Percentiles rank a stretch among this genome's conserved stretches.
phyloP scores from a whole-genome alignment of 495 filamentous ascomycete species.

The Podospora tetraspora region DNA sequence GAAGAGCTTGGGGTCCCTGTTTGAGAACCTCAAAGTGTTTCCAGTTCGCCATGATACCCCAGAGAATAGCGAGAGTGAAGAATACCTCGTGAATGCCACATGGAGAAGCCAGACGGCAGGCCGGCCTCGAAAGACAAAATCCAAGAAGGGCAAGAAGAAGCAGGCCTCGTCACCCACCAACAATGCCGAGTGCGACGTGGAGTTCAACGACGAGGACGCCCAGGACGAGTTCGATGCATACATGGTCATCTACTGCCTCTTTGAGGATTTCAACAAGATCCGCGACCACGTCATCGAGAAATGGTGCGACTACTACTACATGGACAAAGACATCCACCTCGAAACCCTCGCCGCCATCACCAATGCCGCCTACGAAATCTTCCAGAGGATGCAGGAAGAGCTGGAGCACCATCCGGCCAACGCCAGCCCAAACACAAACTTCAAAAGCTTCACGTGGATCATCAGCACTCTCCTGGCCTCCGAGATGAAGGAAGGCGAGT shows the following conservation, averaged over 20 bases:
- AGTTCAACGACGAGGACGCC: slow-evolving; percentile 8
- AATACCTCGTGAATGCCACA: neutral
- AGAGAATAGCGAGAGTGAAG: slow-evolving; percentile 7
- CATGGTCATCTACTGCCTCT: slow-evolving; percentile 34
- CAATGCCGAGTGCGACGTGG: neutral
- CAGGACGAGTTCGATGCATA: slow-evolving; percentile 27
- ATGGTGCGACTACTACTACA: slow-evolving; percentile 29
- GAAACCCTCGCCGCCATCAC: slow-evolving; percentile 25
- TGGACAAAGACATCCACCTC: slow-evolving; percentile 15
- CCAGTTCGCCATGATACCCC: slow-evolving; percentile 8
- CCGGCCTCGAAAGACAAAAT: slow-evolving; percentile 11
- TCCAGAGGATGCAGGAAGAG: slow-evolving; percentile 29
- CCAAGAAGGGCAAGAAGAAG: slow-evolving; percentile 23
- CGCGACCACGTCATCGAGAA: slow-evolving; percentile 26
- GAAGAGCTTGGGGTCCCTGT: slow-evolving; percentile 27
- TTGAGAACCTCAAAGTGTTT: slow-evolving; percentile 21
- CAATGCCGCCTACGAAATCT: slow-evolving; percentile 30
- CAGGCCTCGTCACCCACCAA: slow-evolving; percentile 9
- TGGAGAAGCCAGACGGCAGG: neutral
- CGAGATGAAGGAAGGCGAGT: neutral
- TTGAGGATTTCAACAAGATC: slow-evolving; percentile 31
- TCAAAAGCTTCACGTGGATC: slow-evolving; percentile 22
- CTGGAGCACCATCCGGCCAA: slow-evolving; percentile 14
- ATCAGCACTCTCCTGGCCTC: slow-evolving; percentile 14
- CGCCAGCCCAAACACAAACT: slow-evolving; percentile 9